These are phyloP conservation scores for Penicillium sp. DNA, from an alignment of 2,329 filamentous ascomycete species.

Conservation along the genomic window DNA sequence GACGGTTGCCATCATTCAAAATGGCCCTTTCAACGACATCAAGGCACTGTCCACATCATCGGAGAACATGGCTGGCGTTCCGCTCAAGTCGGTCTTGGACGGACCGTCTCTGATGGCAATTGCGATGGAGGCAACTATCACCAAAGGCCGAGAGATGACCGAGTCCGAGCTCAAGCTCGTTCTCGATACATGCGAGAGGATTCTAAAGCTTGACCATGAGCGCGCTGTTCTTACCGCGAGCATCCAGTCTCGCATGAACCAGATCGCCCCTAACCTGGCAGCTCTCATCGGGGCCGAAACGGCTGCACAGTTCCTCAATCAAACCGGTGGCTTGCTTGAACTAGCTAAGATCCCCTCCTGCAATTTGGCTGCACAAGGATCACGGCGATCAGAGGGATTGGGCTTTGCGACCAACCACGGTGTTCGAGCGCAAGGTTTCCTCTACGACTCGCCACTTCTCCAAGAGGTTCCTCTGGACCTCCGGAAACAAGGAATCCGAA, in stretches of 20 bases:
- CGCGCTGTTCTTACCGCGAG: conserved; percentile 88
- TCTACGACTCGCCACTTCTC: conserved; percentile 90
- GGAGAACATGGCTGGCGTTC: conserved; percentile 72
- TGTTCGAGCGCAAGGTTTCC: conserved; percentile 84
- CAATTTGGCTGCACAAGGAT: conserved; percentile 87
- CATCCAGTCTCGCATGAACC: conserved; percentile 93
- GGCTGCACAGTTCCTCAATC: conserved; percentile 93
- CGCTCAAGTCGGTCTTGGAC: conserved; percentile 78
- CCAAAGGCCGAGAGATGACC: conserved; percentile 73
- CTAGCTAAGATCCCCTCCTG: conserved; percentile 90
- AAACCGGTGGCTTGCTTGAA: conserved; percentile 81
- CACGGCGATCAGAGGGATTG: conserved; percentile 75
- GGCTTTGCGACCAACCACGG: conserved; percentile 92
- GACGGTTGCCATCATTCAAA: conserved; percentile 87
- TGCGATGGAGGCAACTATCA: conserved; percentile 88
- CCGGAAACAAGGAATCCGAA: conserved; percentile 90
- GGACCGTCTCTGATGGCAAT: conserved; percentile 93
- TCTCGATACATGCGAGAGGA: conserved; percentile 78
- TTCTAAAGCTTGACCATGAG: conserved; percentile 79
- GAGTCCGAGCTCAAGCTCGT: conserved; percentile 73
- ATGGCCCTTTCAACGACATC: conserved; percentile 87
- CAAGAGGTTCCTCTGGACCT: conserved; percentile 79
- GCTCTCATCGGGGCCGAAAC: conserved; percentile 87
- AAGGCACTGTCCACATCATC: conserved; percentile 72
- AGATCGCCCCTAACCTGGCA: conserved; percentile 93